Conservation (phyloP, 2,329 filamentous ascomycete genomes). For the Magnaporthales sp. region DNA sequence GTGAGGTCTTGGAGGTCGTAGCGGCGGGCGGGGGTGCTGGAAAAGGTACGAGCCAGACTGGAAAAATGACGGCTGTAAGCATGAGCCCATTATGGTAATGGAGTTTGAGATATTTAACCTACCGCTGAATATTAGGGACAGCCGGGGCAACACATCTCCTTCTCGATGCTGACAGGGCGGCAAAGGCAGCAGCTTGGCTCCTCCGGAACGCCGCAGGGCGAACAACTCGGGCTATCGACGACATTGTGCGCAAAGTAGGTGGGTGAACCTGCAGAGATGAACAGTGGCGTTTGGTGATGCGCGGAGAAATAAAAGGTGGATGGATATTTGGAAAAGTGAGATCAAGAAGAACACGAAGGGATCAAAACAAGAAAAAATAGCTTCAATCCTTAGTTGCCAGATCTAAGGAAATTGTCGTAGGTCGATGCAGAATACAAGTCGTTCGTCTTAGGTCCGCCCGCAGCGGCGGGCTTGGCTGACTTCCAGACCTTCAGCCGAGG, state of each 20-base stretch:
- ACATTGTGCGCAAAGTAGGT: constrained; percentile 23
- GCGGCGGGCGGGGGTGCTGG: constrained; percentile 47
- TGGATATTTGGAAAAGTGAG: neutral
- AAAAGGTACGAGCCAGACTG: constrained; percentile 42
- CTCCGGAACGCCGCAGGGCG: constrained; percentile 39
- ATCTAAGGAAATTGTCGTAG: neutral
- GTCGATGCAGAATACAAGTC: neutral
- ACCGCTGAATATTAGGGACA: constrained; percentile 19
- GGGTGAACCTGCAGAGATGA: constrained; percentile 17
- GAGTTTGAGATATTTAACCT: constrained; percentile 9
- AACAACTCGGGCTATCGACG: constrained; percentile 40
- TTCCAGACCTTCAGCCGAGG: constrained; percentile 16
- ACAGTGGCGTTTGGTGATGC: neutral
- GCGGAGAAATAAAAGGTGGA: neutral
- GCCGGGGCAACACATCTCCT: constrained; percentile 13
- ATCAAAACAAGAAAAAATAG: neutral
- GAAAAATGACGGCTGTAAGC: constrained; percentile 1
- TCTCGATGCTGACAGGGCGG: constrained; percentile 14
- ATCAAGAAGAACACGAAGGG: neutral
- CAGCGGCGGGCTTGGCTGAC: constrained; percentile 5
- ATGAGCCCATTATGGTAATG: neutral
- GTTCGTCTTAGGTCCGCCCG: neutral
- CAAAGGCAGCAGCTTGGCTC: constrained; percentile 23
- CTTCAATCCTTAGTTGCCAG: neutral
- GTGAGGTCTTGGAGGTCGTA: constrained; percentile 66